Evolutionary conservation across 176 grass and related monocot species (phyloP), one percentile per base, ranked within the genome.

Genomic region (Rhipidocladum racemiflorum): DNA sequence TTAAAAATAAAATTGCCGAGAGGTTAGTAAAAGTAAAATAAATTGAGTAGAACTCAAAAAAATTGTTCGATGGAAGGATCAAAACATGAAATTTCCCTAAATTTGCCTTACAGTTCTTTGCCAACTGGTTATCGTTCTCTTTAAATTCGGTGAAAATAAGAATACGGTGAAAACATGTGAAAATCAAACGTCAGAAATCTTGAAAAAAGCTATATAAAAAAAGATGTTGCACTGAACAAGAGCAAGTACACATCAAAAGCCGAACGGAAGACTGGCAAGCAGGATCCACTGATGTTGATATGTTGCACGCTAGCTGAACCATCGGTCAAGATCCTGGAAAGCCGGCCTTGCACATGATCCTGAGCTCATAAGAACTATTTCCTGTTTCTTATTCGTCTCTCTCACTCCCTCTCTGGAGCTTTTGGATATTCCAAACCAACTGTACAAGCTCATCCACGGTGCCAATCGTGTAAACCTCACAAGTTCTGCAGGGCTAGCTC

Each of bases 301-400:
- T 67, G 49, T 68, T 84, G 49, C 61, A 75, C 46, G 82, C 38
- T 29, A 43, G 24, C 24, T 14, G 24, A 62, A 77, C 81, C 10
- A 43, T 13, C 23, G 1, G 45, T 13, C 59, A 17, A 42, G 81
- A 83, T 75, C 59, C 46, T 49, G 16, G 70, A 43, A 65, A 66
- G 34, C 3, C 35, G 44, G 55, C 29, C 51, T 56, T 7, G 21
- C 7, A 50, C 6, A 28, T 74, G 30, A 74, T 39, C 42, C 29
- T 30, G 9, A 11, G 14, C 21, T 49, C 68, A 50, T 29, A 35
- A 28, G 3, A 71, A 20, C 24, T 7, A 12, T 25, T 9, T 14
- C 24, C 24, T 43, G 7, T 27, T 11, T 42, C 13, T 57, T 7
- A 0, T 6, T 6, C 2, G 2, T 3, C 42, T 44, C 43, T 45